Percentiles rank a stretch among this genome's conserved stretches.
Evolutionary conservation across 768 basidiomycete genomes (phyloP).

Genomic region (Leucogyrophana mollusca): DNA sequence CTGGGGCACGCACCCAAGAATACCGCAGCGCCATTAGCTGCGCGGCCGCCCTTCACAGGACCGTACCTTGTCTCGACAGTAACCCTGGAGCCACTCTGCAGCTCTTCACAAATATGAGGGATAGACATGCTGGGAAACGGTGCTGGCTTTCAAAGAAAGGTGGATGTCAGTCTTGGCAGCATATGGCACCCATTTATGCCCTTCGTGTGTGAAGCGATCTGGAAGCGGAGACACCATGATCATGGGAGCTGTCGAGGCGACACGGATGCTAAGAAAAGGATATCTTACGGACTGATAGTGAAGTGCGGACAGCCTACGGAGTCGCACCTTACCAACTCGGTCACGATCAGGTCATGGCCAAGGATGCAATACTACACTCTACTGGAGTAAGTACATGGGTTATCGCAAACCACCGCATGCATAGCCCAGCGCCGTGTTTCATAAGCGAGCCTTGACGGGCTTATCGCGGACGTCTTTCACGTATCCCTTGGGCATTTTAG

Average conservation of each 20-base stretch:
- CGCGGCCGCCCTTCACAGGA: constrained; percentile 54
- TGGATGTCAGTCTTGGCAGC: too few relatives aligned
- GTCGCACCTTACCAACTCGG: too few relatives aligned
- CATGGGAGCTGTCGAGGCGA: constrained; percentile 1
- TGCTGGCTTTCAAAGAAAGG: too few relatives aligned
- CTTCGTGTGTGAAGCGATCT: too few relatives aligned
- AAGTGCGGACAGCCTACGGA: too few relatives aligned
- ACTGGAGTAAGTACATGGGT: too few relatives aligned
- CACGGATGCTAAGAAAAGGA: constrained; percentile 1
- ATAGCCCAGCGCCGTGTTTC: neutral
- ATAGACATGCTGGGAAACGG: constrained; percentile 5
- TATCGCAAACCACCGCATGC: too few relatives aligned
- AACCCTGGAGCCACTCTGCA: constrained; percentile 42
- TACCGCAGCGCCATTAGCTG: constrained; percentile 57
- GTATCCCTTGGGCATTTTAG: constrained; percentile 54
- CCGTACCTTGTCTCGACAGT: constrained; percentile 56
- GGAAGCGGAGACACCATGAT: too few relatives aligned
- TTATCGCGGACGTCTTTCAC: constrained; percentile 9
- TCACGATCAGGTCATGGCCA: too few relatives aligned
- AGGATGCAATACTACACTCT: too few relatives aligned
- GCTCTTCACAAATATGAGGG: constrained; percentile 57
- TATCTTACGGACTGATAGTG: neutral
- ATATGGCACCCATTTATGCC: too few relatives aligned
- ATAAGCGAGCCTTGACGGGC: constrained; percentile 1
- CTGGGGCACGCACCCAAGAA: constrained; percentile 54